phyloP scores from a whole-genome alignment of 257 asterid species.

The Solanum phureja region DNA sequence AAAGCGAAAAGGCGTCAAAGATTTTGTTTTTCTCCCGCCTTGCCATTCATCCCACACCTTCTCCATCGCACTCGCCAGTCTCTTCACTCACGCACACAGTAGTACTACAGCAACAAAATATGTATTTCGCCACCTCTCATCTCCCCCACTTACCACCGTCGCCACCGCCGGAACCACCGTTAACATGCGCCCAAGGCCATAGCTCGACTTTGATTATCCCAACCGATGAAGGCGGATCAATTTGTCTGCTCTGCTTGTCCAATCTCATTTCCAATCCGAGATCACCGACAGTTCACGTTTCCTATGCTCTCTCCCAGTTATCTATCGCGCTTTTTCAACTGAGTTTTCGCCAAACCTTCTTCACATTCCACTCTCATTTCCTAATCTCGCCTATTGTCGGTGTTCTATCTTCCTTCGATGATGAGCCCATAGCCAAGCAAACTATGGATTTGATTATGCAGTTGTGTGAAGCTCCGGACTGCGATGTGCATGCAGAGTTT shows the following conservation, averaged over 20 bases:
- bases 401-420: conserved; percentile 50
- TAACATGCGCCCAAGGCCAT: conserved; percentile 62
- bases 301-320: conserved; percentile 92
- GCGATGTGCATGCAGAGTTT: conserved; percentile 50
- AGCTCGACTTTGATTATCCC: conserved; percentile 49
- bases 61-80: neutral
- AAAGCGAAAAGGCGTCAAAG: neutral
- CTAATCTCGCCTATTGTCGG: conserved; percentile 69
- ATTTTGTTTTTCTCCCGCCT: neutral
- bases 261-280: conserved; percentile 62
- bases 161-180: conserved; percentile 16
- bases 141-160: conserved; percentile 11
- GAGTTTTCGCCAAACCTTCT: conserved; percentile 46
- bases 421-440: conserved; percentile 63
- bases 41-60: neutral
- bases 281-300: conserved; percentile 75
- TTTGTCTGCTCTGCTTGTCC: conserved; percentile 81
- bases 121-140: conserved; percentile 23
- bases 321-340: conserved; percentile 63
- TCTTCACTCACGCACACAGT: neutral
- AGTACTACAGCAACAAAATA: conserved; percentile 1
- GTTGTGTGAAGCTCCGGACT: conserved; percentile 33
- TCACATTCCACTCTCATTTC: conserved; percentile 69
- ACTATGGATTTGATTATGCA: conserved; percentile 51
- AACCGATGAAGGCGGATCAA: conserved; percentile 71